Percentiles rank a stretch among this genome's conserved stretches.
These are phyloP conservation scores for Melastoma candidum DNA, from an alignment of 441 rosid genomes.

Conservation along the genomic window DNA sequence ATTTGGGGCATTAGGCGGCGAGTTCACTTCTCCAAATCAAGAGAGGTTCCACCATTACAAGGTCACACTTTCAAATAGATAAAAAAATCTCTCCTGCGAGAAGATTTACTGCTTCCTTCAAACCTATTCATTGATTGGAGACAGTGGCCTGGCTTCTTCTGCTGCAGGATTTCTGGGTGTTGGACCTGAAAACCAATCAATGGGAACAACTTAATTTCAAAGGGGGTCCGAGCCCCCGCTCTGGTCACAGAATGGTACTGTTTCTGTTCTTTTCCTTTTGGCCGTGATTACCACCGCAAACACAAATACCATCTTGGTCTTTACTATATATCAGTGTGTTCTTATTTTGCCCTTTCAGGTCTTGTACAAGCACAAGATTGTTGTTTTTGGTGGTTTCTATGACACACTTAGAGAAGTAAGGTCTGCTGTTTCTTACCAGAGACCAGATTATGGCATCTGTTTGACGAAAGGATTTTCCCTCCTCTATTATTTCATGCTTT, in stretches of 20 bases:
- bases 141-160: conserved; percentile 6
- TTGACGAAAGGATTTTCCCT: too few relatives aligned
- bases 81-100: background rate
- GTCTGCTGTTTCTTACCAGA: conserved; percentile 17
- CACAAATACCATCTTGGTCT: conserved; percentile 1
- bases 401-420: conserved; percentile 99
- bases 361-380: conserved; percentile 85
- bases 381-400: conserved; percentile 94
- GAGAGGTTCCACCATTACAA: conserved; percentile 96
- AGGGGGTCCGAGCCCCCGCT: conserved; percentile 89
- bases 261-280: conserved; percentile 8
- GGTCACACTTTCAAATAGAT: conserved; percentile 26
- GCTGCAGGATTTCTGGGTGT: conserved; percentile 82
- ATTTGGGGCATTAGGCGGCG: conserved; percentile 57
- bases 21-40: conserved; percentile 94
- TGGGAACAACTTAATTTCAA: conserved; percentile 91
- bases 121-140: background rate
- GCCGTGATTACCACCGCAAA: too few relatives aligned
- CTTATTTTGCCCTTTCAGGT: conserved; percentile 41
- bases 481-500: too few relatives aligned
- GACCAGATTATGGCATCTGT: too few relatives aligned
- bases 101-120: background rate
- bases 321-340: conserved; percentile 9
- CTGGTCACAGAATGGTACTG: conserved; percentile 97
- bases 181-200: conserved; percentile 87